Evolutionary conservation across 2,329 filamentous ascomycete species (phyloP), one percentile per base, ranked within the genome.

Genomic region (Fusarium keratoplasticum): DNA sequence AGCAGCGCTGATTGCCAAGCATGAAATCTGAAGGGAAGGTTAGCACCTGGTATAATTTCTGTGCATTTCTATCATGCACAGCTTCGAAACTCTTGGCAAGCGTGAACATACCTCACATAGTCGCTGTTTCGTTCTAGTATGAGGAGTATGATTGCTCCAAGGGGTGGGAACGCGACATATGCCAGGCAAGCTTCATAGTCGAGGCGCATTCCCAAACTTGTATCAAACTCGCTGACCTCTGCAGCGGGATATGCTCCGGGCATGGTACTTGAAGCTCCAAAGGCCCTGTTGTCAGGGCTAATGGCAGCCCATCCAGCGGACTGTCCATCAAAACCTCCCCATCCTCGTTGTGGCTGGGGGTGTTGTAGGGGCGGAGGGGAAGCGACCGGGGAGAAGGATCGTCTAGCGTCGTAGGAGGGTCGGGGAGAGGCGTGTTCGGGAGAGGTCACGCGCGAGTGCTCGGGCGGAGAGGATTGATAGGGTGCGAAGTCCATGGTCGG

Each of bases 91-190:
- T 14, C 11, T 27, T 6, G 22, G n/a, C 11, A 13, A 40, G 13
- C 16, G 35, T 20, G 59, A n/a, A 61, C 89, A 67, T 84, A 96
- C 94, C 96, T 90, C 66, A 99, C 96, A 83, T 98, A 99, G 84
- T 99, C 96, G 80, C 95, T 98, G 86, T 98, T 96, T 80, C 95
- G 91, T 87, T 99, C 96, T 72, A 96, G 82, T 52, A 98, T 89
- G 75, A 99, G 84, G 77, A 99, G 84, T 75, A 98, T 82, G 29
- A 98, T 94, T 4, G 93, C 94, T 4, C 96, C 96, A 0, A 95
- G 88, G 1, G 96, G 96, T 71, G 96, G 96, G 16, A 97, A 84
- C 59, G 93, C 86, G 71, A 98, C 81, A 82, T 99, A 99, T 61
- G 96, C 96, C 79, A 98, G 84, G 81, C 93, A 94, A 7, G 96